These are phyloP conservation scores for Aspergillus clavatus DNA, from an alignment of 2,329 filamentous ascomycete genomes.

Conservation along the genomic window DNA sequence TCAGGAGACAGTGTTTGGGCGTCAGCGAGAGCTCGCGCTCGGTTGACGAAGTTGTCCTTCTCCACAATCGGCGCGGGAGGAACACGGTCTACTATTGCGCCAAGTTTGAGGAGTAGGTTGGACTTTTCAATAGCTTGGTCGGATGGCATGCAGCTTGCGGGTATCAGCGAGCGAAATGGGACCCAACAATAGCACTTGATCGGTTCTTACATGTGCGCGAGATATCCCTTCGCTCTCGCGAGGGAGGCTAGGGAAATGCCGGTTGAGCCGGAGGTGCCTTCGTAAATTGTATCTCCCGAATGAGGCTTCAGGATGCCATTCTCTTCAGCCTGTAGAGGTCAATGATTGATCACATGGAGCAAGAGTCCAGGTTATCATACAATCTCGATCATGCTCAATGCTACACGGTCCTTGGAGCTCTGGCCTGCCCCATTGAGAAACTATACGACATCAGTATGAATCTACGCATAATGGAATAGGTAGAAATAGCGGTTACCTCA, in stretches of 20 bases:
- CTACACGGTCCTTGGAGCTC: conserved; percentile 92
- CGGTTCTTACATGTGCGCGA: conserved; percentile 69
- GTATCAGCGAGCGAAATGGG: conserved; percentile 11
- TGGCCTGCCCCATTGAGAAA: conserved; percentile 93
- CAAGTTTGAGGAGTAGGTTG: conserved; percentile 79
- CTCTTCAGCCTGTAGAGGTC: conserved; percentile 62
- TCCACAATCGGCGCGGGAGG: conserved; percentile 90
- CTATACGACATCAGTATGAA: conserved; percentile 31
- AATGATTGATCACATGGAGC: conserved; percentile 6
- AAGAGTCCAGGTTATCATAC: conserved; percentile 27
- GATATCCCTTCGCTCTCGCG: conserved; percentile 81
- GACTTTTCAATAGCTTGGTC: conserved; percentile 88
- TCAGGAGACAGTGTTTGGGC: conserved; percentile 61
- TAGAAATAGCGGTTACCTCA: conserved; percentile 51
- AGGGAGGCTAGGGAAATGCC: conserved; percentile 91
- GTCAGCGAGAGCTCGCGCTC: conserved; percentile 68
- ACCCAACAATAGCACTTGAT: not conserved
- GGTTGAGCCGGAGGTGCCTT: conserved; percentile 93
- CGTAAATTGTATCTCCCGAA: conserved; percentile 90
- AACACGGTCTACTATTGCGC: conserved; percentile 88
- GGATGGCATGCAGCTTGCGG: conserved; percentile 74
- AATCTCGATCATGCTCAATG: conserved; percentile 76
- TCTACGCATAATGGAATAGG: not conserved
- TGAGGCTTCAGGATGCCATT: conserved; percentile 69
- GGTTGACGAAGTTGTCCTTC: conserved; percentile 88